phyloP scores from a whole-genome alignment of 345 rosid species.

The Salix suchowensis region DNA sequence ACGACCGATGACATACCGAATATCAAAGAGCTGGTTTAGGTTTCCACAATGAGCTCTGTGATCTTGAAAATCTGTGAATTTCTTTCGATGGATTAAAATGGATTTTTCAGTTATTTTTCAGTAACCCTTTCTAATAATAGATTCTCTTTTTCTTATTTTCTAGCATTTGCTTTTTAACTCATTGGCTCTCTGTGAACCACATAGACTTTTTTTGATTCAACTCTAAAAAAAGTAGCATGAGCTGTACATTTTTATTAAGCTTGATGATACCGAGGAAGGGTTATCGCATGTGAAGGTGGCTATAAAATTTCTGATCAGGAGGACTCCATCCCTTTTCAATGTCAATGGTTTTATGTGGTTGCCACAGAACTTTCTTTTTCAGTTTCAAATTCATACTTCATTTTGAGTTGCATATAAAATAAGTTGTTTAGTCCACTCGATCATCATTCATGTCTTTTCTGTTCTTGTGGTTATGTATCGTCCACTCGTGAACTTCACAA shows the following conservation, averaged over 20 bases:
- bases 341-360: neutral
- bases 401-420: neutral
- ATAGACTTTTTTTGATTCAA: neutral
- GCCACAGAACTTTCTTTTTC: neutral
- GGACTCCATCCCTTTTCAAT: neutral
- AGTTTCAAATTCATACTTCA: neutral
- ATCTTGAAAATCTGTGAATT: too few relatives aligned
- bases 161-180: too few relatives aligned
- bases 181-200: too few relatives aligned
- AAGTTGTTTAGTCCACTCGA: conserved; percentile 6
- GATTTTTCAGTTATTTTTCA: too few relatives aligned
- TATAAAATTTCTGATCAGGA: neutral
- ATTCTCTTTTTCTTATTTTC: too few relatives aligned
- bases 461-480: conserved; percentile 24
- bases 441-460: neutral
- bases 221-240: neutral
- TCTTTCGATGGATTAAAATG: too few relatives aligned
- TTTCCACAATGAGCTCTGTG: too few relatives aligned
- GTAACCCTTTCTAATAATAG: too few relatives aligned
- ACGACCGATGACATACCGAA: too few relatives aligned
- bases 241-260: too few relatives aligned
- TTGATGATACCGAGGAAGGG: neutral
- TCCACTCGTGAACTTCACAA: conserved; percentile 18
- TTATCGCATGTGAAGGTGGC: neutral
- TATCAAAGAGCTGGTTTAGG: too few relatives aligned